Evolutionary conservation across 2,329 filamentous ascomycete genomes (phyloP).

Genomic region (Pezicula radicicola): DNA sequence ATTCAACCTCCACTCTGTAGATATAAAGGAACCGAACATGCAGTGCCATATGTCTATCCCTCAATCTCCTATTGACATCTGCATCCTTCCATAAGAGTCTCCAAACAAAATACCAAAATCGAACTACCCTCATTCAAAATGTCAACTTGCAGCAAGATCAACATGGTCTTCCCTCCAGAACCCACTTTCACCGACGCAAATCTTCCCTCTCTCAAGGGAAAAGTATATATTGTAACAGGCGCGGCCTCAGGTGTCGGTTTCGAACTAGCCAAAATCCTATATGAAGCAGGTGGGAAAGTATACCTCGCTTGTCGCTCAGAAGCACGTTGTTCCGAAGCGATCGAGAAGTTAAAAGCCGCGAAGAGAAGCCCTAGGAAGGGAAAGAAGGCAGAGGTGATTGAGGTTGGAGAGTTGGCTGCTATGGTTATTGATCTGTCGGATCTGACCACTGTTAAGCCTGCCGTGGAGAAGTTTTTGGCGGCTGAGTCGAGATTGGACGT

Average conservation of each 20-base stretch:
- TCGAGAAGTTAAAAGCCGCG: constrained; percentile 33
- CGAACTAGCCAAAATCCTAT: constrained; percentile 48
- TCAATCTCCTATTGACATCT: no score
- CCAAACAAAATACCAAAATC: no score
- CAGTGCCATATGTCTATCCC: no score
- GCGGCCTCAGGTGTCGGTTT: constrained; percentile 36
- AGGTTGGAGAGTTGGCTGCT: constrained; percentile 10
- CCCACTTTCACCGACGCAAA: constrained; percentile 40
- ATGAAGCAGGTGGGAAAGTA: constrained; percentile 44
- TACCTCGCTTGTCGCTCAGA: constrained; percentile 46
- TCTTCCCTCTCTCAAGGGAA: constrained; percentile 36
- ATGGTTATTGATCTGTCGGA: constrained; percentile 25
- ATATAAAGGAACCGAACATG: no score
- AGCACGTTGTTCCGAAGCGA: constrained; percentile 37
- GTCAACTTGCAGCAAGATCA: not conserved
- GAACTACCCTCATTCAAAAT: not conserved
- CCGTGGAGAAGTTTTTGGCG: constrained; percentile 25
- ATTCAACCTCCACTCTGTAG: no score
- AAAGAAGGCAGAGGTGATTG: not conserved
- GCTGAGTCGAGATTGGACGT: constrained; percentile 33
- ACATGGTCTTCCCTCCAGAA: constrained; percentile 28
- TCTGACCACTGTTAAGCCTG: constrained; percentile 23
- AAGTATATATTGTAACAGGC: constrained; percentile 41
- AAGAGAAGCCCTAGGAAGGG: constrained; percentile 15
- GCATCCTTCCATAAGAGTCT: no score